A percentile compares a stretch with the other conserved stretches of the same genome.
Conservation (phyloP, 352 stramenopile species). For the Phytophthora pisi region DNA sequence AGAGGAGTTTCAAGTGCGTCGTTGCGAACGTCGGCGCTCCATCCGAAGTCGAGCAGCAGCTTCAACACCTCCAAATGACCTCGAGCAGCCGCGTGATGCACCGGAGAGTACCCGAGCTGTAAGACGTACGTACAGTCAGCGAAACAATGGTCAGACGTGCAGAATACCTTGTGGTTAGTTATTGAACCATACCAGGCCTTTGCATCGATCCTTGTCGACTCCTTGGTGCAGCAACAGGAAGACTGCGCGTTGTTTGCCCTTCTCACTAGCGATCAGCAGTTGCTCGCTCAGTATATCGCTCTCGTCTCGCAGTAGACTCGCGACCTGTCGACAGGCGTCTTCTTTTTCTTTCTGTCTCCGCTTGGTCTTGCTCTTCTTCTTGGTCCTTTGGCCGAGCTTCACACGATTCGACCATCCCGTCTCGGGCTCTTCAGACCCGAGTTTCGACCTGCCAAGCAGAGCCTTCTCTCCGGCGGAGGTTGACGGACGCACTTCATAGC, state of each 20-base stretch:
- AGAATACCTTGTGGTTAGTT: neutral
- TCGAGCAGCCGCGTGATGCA: slow-evolving; percentile 72
- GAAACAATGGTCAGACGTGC: slow-evolving; percentile 11
- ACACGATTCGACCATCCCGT: neutral
- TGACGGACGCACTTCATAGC: slow-evolving; percentile 5
- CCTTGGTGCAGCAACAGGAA: slow-evolving; percentile 77
- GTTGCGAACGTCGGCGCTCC: slow-evolving; percentile 50
- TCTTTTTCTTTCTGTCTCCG: slow-evolving; percentile 17
- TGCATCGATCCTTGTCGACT: slow-evolving; percentile 60
- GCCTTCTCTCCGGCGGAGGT: slow-evolving; percentile 15
- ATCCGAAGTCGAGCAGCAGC: slow-evolving; percentile 70
- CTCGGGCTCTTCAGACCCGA: neutral
- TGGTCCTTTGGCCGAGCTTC: slow-evolving; percentile 1
- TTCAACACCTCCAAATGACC: slow-evolving; percentile 73
- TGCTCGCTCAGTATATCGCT: slow-evolving; percentile 58
- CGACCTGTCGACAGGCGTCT: slow-evolving; percentile 41
- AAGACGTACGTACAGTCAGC: neutral
- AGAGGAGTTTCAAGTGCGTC: slow-evolving; percentile 68
- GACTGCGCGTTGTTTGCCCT: slow-evolving; percentile 64
- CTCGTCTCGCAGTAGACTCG: slow-evolving; percentile 46
- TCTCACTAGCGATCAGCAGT: slow-evolving; percentile 72
- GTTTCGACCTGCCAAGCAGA: neutral
- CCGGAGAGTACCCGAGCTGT: slow-evolving; percentile 64
- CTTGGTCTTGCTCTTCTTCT: slow-evolving; percentile 21
- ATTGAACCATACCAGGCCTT: slow-evolving; percentile 53